A percentile compares a stretch with the other conserved stretches of the same genome.
Conservation (phyloP, 176 grass and related monocot species). For the Ensete glaucum region DNA sequence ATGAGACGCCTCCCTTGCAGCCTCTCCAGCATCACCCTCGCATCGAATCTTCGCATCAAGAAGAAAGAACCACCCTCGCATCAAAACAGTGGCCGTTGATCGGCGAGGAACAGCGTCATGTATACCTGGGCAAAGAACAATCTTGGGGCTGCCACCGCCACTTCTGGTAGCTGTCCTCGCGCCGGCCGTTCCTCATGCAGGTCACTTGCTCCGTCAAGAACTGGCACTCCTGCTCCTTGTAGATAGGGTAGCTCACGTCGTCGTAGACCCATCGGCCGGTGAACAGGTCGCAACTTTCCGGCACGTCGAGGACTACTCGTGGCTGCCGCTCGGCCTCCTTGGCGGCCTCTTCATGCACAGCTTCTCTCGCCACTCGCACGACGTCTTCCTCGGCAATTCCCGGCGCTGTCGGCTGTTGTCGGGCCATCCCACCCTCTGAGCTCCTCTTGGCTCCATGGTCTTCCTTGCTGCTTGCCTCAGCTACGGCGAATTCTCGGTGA, state of each 20-base stretch:
- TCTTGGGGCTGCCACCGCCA: conserved; percentile 67
- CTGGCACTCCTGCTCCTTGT: conserved; percentile 56
- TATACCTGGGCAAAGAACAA: conserved; percentile 54
- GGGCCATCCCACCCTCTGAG: background rate
- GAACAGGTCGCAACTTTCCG: conserved; percentile 54
- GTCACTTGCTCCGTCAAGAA: conserved; percentile 66
- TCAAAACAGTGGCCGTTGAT: background rate
- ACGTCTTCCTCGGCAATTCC: background rate
- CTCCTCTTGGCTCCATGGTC: background rate
- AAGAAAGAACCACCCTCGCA: background rate
- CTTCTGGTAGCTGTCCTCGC: conserved; percentile 56
- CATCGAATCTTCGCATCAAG: conserved; percentile 54
- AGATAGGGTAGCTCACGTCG: conserved; percentile 38
- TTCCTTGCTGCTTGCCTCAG: background rate
- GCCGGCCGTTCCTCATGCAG: conserved; percentile 64
- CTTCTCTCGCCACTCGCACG: background rate
- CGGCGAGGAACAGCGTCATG: no score
- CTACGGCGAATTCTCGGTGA: background rate
- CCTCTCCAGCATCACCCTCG: conserved; percentile 62
- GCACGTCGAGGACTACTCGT: conserved; percentile 30
- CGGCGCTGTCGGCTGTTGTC: background rate
- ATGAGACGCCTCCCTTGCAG: conserved; percentile 79
- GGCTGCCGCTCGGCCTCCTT: conserved; percentile 15
- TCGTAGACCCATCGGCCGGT: conserved; percentile 63
- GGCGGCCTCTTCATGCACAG: background rate